Base-by-base conservation (phyloP, 352 stramenopile genomes). In the Globisporangium spiculum region DNA sequence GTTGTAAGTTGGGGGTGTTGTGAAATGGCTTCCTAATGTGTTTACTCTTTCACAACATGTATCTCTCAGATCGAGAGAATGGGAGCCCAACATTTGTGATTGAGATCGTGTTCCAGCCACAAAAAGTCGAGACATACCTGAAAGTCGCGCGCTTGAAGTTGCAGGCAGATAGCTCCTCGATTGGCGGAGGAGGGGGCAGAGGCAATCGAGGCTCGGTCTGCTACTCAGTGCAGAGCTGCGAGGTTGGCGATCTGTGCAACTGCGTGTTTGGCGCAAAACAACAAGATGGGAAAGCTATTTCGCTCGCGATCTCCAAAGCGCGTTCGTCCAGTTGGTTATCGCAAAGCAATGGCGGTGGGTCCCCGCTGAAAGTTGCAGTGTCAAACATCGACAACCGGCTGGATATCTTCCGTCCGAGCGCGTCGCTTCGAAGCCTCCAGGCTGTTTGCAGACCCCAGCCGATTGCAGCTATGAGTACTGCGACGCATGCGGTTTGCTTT, bases 41-140 rank as follows among this genome's bases (percentile, higher is more conserved):
- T 16, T 26, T 1, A 1, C 20, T 5, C 16, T 14, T 52, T 27
- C 60, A n/a, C 20, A 22, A 50, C 7, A 5, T 54, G 2, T 14
- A 14, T 46, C 30, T n/a, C 34, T 3, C 34, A 93, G 86, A 90
- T 71, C 80, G 77, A 68, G 81, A 81, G 59, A 83, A 72, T 50
- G 81, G 73, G 3, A 75, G 64, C n/a, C 57, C 66, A 32, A 75
- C 63, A 32, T 92, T 92, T 59, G 72, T 75, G 56, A 22, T 92
- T n/a, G 86, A 93, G 60, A 38, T 92, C 32, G 52, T 92, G 4
- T 90, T 82, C 68, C 86, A 90, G 72, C 72, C 70, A 14, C 75
- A 72, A 52, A 65, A 61, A 7, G 24, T n/a, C 30, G 78, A 87
- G 55, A 84, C 70, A 30, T 78, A 82, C 52, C 65, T 91, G 22